Base-by-base conservation (phyloP, 805 yeast genomes). In the Kodamaea hsintzibuensis region DNA sequence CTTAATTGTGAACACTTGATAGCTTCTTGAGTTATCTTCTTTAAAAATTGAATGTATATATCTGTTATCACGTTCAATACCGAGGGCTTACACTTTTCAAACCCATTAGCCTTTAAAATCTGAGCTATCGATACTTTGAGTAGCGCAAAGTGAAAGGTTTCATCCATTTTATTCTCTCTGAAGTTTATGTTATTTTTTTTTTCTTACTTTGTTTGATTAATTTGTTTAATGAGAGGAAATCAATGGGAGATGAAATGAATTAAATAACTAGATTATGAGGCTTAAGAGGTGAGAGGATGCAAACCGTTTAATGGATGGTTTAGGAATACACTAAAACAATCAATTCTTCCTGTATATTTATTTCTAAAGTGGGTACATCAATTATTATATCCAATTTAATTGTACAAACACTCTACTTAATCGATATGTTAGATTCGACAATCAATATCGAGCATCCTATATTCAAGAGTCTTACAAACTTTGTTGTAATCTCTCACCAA, bases 21-120 rank as follows among this genome's bases (percentile, higher is more conserved):
- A 0, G 90, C 73, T 49, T 83, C 82, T 10, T 70, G 59, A 1
- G 84, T 68, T 17, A 93, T 63, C 14, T 84, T 70, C 48, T 74
- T 73, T 44, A 93, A 68, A 64, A 85, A 86, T 54, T 87, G 79
- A 14, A 88, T 72, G 64, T 87, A 84, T 1, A 93, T 63, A 62
- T 91, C 97, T 0, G 96, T 85, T n/a, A 91, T 60, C 1, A 85
- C 79, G 63, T 91, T 92, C 8, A 93, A 74, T 1, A 88, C 81
- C 7, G 82, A 76, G 7, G 93, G 89, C 50, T 84, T 78, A 58
- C 92, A 84, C 61, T 84, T 80, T 57, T 90, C 97, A 62, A 91
- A 90, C 0, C 99, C 99, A 30, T 85, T 82, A 0, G 95, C 84
- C 57, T 90, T 84, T 50, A 93, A 77, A 3, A 86, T 73, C 70